Evolutionary conservation across 2,329 filamentous ascomycete genomes (phyloP).

Genomic region (Colletotrichum euphorbiae): DNA sequence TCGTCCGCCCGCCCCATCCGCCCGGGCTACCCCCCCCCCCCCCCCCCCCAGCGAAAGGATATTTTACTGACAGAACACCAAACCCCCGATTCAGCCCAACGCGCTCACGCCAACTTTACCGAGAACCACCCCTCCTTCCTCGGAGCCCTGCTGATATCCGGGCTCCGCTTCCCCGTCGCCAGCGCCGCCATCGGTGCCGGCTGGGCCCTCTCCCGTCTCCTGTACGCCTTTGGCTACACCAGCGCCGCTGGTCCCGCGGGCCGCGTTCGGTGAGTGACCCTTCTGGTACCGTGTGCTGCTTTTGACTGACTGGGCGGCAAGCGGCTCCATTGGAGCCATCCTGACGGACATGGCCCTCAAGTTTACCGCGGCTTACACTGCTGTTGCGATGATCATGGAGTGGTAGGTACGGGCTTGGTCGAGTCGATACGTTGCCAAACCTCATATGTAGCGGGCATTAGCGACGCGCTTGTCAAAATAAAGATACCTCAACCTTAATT

Average conservation of each 20-base stretch:
- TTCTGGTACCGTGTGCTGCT: neutral
- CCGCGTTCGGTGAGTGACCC: constrained; percentile 51
- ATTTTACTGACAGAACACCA: too few species aligned
- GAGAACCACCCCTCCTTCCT: constrained; percentile 70
- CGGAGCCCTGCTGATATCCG: constrained; percentile 65
- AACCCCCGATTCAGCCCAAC: constrained; percentile 57
- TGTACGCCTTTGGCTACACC: constrained; percentile 69
- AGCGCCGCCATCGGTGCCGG: constrained; percentile 61
- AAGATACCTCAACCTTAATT: too few species aligned
- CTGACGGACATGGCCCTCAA: constrained; percentile 55
- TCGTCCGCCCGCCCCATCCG: too few species aligned
- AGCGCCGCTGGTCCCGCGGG: constrained; percentile 59
- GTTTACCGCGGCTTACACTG: constrained; percentile 57
- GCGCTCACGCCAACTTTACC: constrained; percentile 72
- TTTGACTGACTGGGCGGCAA: constrained; percentile 38
- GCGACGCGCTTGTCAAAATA: neutral
- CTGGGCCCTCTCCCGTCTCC: constrained; percentile 64
- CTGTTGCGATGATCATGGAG: constrained; percentile 52
- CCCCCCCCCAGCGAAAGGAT: too few species aligned
- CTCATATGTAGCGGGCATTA: neutral
- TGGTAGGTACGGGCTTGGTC: constrained; percentile 40
- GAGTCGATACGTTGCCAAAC: neutral
- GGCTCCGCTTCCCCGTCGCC: constrained; percentile 64
- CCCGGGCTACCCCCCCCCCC: too few species aligned
- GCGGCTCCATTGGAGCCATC: constrained; percentile 51